A percentile compares a stretch with the other conserved stretches of the same genome.
Evolutionary conservation across 2,329 filamentous ascomycete species (phyloP).

Genomic region (Meredithiella fracta): DNA sequence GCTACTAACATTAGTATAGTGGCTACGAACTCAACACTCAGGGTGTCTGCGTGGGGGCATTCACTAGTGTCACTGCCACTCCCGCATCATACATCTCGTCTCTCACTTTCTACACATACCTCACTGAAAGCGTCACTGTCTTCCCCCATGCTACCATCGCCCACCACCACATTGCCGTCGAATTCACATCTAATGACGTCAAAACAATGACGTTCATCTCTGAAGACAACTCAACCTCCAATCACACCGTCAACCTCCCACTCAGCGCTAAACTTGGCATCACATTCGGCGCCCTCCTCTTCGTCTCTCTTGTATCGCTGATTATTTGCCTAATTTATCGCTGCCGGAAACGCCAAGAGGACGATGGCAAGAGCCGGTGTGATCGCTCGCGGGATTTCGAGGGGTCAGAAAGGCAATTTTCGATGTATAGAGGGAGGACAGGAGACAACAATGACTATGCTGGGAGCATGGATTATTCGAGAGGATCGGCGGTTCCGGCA

Average conservation of each 20-base stretch:
- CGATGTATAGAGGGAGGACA: background rate
- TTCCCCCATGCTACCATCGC: slow-evolving; percentile 24
- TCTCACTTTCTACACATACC: slow-evolving; percentile 19
- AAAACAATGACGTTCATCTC: slow-evolving; percentile 22
- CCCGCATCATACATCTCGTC: slow-evolving; percentile 23
- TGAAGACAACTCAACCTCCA: background rate
- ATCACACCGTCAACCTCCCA: slow-evolving; percentile 7
- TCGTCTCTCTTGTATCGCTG: slow-evolving; percentile 10
- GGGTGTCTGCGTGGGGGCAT: slow-evolving; percentile 22
- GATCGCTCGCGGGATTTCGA: background rate
- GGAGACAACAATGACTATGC: background rate
- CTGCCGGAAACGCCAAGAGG: slow-evolving; percentile 11
- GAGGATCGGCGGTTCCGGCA: slow-evolving; percentile 4
- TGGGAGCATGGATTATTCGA: background rate
- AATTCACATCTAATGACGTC: slow-evolving; percentile 25
- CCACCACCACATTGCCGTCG: slow-evolving; percentile 23
- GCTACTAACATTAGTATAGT: slow-evolving; percentile 16
- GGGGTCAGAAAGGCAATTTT: background rate
- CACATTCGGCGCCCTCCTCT: slow-evolving; percentile 12
- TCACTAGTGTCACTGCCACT: slow-evolving; percentile 23
- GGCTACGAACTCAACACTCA: slow-evolving; percentile 22
- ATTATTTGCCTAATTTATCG: slow-evolving; percentile 12
- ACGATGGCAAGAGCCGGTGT: background rate
- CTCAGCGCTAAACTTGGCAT: slow-evolving; percentile 15
- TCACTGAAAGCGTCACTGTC: slow-evolving; percentile 19